These are phyloP conservation scores for Lasiosphaeria miniovina DNA, from an alignment of 495 filamentous ascomycete genomes.

Conservation along the genomic window DNA sequence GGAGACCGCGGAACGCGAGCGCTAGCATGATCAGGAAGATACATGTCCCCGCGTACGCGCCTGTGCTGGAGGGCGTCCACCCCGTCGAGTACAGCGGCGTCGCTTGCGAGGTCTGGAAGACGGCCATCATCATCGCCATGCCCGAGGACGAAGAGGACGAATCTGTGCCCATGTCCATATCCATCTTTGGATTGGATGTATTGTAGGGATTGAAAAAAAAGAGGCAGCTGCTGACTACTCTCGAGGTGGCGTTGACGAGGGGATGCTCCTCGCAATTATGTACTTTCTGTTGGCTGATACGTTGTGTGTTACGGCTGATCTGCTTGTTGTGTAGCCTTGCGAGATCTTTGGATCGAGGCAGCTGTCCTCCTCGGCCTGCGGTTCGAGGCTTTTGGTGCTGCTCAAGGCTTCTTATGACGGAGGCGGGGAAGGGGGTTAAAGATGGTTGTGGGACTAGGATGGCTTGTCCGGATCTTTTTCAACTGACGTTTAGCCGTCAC, in stretches of 20 bases:
- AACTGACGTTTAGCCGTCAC: constrained; percentile 19
- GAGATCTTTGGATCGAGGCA: too few relatives aligned
- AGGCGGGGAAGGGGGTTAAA: not conserved
- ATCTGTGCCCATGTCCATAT: constrained; percentile 10
- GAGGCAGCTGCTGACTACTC: too few relatives aligned
- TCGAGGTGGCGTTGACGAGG: too few relatives aligned
- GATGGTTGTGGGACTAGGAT: not conserved
- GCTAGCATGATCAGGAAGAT: constrained; percentile 79
- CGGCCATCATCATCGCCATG: constrained; percentile 42
- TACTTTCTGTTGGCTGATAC: too few relatives aligned
- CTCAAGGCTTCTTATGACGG: too few relatives aligned
- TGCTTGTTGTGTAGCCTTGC: too few relatives aligned
- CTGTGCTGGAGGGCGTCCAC: constrained; percentile 69
- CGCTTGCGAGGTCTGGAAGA: constrained; percentile 62
- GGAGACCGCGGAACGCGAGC: constrained; percentile 61
- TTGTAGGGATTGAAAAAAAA: too few relatives aligned
- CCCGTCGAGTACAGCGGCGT: constrained; percentile 70
- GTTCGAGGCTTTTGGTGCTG: too few relatives aligned
- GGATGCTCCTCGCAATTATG: too few relatives aligned
- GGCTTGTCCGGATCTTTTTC: not conserved
- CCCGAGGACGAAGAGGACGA: constrained; percentile 6
- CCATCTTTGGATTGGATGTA: not conserved
- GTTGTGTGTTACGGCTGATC: too few relatives aligned
- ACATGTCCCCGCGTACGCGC: constrained; percentile 78
- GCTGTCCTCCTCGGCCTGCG: too few relatives aligned